A percentile compares a stretch with the other conserved stretches of the same genome.
phyloP scores from a whole-genome alignment of 2,329 filamentous ascomycete genomes.

The Scedosporium minutisporum region DNA sequence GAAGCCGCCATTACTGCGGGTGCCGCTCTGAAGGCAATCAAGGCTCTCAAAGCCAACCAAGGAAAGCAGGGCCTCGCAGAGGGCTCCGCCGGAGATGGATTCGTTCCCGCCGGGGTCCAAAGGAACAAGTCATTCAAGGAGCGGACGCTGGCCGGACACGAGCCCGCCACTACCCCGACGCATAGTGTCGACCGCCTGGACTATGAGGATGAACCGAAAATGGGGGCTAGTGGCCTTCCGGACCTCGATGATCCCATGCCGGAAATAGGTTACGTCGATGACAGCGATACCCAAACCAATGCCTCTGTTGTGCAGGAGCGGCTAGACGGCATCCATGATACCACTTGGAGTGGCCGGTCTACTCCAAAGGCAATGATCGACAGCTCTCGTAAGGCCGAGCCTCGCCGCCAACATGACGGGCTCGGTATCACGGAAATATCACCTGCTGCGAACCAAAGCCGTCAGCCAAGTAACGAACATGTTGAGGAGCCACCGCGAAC shows the following conservation, averaged over 20 bases:
- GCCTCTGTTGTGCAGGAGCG: slow-evolving; percentile 74
- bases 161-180: slow-evolving; percentile 44
- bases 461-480: slow-evolving; percentile 45
- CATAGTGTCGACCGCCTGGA: slow-evolving; percentile 51
- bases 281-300: slow-evolving; percentile 66
- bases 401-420: slow-evolving; percentile 13
- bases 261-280: slow-evolving; percentile 59
- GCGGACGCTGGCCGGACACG: slow-evolving; percentile 46
- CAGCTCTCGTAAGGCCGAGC: neutral
- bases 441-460: slow-evolving; percentile 38
- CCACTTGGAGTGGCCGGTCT: slow-evolving; percentile 10
- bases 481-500: slow-evolving; percentile 57
- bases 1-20: slow-evolving; percentile 49
- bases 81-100: slow-evolving; percentile 27
- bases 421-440: slow-evolving; percentile 38
- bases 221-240: slow-evolving; percentile 63
- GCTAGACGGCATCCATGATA: slow-evolving; percentile 37
- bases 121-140: slow-evolving; percentile 59
- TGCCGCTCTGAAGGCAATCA: slow-evolving; percentile 43
- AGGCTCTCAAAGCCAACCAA: slow-evolving; percentile 40
- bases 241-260: slow-evolving; percentile 62
- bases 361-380: slow-evolving; percentile 11
- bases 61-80: slow-evolving; percentile 28
- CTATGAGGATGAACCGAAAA: slow-evolving; percentile 40
- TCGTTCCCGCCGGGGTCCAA: slow-evolving; percentile 39